phyloP scores from a whole-genome alignment of 345 rosid genomes.

The Angophora floribunda region DNA sequence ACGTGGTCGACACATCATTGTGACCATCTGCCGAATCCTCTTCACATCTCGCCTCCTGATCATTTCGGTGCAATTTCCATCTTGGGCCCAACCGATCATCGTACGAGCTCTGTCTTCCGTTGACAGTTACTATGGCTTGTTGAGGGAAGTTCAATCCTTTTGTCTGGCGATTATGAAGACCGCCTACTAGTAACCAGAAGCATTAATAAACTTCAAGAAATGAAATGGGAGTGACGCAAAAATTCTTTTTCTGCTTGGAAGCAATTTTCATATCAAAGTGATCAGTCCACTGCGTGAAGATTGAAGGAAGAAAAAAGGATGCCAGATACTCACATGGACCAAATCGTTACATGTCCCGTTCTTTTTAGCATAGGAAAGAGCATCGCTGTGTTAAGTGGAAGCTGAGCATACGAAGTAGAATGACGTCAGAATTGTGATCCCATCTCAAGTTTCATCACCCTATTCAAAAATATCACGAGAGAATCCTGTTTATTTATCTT shows the following conservation, averaged over 20 bases:
- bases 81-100: neutral
- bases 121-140: neutral
- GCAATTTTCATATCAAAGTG: neutral
- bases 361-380: neutral
- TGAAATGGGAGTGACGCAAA: neutral
- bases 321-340: neutral
- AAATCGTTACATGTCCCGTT: neutral
- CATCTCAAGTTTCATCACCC: neutral
- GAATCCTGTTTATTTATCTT: neutral
- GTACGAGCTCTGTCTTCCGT: neutral
- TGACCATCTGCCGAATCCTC: neutral
- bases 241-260: neutral
- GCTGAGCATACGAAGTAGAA: neutral
- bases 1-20: neutral
- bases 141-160: neutral
- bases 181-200: neutral
- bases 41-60: neutral
- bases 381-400: neutral
- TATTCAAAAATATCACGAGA: neutral
- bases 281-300: neutral
- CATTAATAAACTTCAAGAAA: neutral
- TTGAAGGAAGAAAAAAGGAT: neutral
- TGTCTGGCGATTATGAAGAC: neutral
- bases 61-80: neutral
- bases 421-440: fast-evolving